Evolutionary conservation across 2,329 filamentous ascomycete species (phyloP), one percentile per base, ranked within the genome.

Genomic region (Ilyonectria destructans): DNA sequence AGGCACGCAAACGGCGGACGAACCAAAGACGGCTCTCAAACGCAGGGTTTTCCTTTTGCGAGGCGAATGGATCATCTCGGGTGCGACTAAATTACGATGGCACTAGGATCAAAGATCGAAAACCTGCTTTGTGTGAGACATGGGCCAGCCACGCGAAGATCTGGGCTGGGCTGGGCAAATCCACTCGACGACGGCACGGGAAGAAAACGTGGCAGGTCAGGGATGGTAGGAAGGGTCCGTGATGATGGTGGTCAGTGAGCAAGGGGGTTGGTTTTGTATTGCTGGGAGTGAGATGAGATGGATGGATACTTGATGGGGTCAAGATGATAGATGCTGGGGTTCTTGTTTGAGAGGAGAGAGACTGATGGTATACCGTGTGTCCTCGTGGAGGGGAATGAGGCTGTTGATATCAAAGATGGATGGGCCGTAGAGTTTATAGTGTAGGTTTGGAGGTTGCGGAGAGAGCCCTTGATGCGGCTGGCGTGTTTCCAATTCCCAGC

Each of bases 181-280:
- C 59, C 63, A 64, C 69, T 55, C 46, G 31, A 33, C 31, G 45
- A 51, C n/a, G 43, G 69, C 66, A 66, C 59, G 49, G 55, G 46
- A 43, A 74, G 26, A 26, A 73, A 77, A 77, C 75, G 73, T 77
- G 76, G 75, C 72, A 59, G 68, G 51, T 68, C 60, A 33, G 58
- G 75, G 75, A 72, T 70, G 70, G 65, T 56, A 64, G 29, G 23
- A 52, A 10, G 17, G n/a, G 69, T 33, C 71, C 67, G 69, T 68
- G 67, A 66, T 52, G 67, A 73, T 71, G 37, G 13, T 40, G 17
- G 13, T 15, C 15, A n/a, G 40, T 43, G 40, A 17, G 40, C 40
- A 19, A 43, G 37, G 37, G 37, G 40, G 40, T 17, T 43, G 40
- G 40, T 17, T 15, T 40, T 15, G 12, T n/a, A 17, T n/a, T 8